Conservation (phyloP, 352 stramenopile genomes). For the Pythium scleroteichum region DNA sequence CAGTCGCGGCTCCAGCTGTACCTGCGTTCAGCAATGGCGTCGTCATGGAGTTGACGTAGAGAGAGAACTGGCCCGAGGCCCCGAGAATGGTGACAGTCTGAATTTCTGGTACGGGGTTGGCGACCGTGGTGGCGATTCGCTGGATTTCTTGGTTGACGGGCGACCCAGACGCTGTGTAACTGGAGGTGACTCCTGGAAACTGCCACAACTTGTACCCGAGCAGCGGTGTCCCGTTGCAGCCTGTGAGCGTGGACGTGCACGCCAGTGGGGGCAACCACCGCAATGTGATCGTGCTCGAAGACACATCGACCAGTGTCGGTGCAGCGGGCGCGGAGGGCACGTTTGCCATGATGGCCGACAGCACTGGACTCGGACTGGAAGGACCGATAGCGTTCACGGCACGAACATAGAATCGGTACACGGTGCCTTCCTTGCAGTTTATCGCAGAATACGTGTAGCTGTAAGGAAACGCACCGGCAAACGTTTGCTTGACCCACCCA, state of each 20-base stretch:
- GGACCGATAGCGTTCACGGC: conserved; percentile 85
- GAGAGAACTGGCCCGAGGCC: conserved; percentile 63
- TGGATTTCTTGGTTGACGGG: conserved; percentile 89
- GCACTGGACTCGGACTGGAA: conserved; percentile 77
- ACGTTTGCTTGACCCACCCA: conserved; percentile 46
- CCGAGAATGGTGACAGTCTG: conserved; percentile 70
- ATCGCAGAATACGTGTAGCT: conserved; percentile 46
- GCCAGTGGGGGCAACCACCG: conserved; percentile 61
- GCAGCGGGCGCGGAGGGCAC: conserved; percentile 51
- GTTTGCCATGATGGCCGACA: conserved; percentile 89
- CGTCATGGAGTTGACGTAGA: conserved; percentile 70
- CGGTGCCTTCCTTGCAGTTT: conserved; percentile 71
- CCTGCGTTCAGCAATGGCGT: conserved; percentile 50
- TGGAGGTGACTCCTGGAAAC: conserved; percentile 79
- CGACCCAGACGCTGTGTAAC: conserved; percentile 75
- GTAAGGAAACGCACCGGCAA: conserved; percentile 51
- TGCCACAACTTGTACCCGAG: conserved; percentile 95
- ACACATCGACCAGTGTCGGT: conserved; percentile 64
- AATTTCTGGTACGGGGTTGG: conserved; percentile 57
- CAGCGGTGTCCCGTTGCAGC: conserved; percentile 73
- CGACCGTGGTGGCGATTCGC: conserved; percentile 81
- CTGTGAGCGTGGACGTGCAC: conserved; percentile 74
- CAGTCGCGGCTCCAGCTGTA: conserved; percentile 27
- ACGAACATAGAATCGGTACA: conserved; percentile 94
- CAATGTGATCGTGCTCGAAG: conserved; percentile 60